Evolutionary conservation across 2,329 filamentous ascomycete species (phyloP), one percentile per base, ranked within the genome.

Genomic region (Botryotinia convoluta): DNA sequence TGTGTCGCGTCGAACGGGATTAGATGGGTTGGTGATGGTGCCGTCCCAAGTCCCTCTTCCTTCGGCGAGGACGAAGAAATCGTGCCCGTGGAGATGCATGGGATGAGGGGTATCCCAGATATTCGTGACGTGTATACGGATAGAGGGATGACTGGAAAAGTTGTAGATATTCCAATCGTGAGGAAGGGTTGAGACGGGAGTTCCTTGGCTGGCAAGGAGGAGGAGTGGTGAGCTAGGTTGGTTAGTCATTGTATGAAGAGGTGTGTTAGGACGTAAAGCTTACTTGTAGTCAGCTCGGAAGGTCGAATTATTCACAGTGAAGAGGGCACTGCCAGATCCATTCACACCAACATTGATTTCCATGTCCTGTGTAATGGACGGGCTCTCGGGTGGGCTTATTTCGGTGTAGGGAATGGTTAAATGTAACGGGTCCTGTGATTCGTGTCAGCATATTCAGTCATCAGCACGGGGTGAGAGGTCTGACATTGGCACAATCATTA

Each of bases 21-120:
- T 88, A 7, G 76, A 76, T 3, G 84, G 79, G 74, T 85, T 85
- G 78, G 78, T 77, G 62, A 85, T 78, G 4, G 74, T 79, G 29
- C 75, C 75, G 44, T 77, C 76, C 75, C 76, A 78, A 1, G 69
- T 64, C 74, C 61, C 82, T 71, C 78, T 82, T 76, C 86, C 82
- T 80, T 86, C 85, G 44, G 87, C 83, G 2, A 93, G 84, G 57
- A 93, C 82, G 78, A 88, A 90, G 83, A 93, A 90, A 82, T 93
- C 91, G 81, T 91, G 88, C n/a, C 90, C 90, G 82, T 93, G 91
- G 3, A 92, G 81, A 81, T 93, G 90, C 80, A 93, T 90, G 0
- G 91, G 89, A 77, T 93, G 87, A 2, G 86, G 86, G 29, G 22
- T 67, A 8, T 77, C 57, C 88, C 83, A 2, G 91, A 79, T 42